Evolutionary conservation across 208 protist species (phyloP).

Genomic region (Willaertia magna): DNA sequence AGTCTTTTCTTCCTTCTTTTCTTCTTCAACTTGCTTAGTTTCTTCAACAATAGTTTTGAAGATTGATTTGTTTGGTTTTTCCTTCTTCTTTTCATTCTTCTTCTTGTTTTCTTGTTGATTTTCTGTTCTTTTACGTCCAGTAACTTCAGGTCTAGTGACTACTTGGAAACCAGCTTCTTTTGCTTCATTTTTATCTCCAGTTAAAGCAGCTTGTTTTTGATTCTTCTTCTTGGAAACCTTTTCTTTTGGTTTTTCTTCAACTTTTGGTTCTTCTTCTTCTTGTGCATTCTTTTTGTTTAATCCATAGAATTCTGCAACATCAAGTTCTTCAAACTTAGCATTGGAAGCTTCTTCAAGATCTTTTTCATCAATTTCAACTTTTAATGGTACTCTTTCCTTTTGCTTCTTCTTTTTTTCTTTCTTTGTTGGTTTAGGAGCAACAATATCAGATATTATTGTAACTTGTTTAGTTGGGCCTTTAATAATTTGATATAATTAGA

Average conservation of each 20-base stretch:
- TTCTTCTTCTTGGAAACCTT: background rate
- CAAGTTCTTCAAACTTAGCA: background rate
- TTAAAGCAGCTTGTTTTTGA: background rate
- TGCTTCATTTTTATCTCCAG: background rate
- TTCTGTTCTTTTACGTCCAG: background rate
- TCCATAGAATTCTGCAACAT: background rate
- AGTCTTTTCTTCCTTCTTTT: conserved; percentile 1
- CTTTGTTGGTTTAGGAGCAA: background rate
- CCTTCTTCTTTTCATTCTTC: background rate
- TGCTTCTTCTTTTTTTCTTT: background rate
- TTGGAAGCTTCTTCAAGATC: background rate
- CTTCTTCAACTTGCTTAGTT: background rate
- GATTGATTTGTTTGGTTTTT: background rate
- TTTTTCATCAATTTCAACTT: background rate
- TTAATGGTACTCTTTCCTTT: no score
- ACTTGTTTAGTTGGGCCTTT: no score
- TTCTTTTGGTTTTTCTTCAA: background rate
- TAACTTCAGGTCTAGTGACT: background rate
- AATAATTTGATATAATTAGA: background rate
- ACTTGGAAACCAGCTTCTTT: background rate
- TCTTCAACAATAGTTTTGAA: background rate
- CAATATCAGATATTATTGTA: no score
- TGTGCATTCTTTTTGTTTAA: background rate
- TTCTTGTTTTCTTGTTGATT: background rate
- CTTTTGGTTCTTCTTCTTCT: no score